A percentile compares a stretch with the other conserved stretches of the same genome.
Conservation (phyloP, 2,329 filamentous ascomycete species). For the Fusarium bulbicola region DNA sequence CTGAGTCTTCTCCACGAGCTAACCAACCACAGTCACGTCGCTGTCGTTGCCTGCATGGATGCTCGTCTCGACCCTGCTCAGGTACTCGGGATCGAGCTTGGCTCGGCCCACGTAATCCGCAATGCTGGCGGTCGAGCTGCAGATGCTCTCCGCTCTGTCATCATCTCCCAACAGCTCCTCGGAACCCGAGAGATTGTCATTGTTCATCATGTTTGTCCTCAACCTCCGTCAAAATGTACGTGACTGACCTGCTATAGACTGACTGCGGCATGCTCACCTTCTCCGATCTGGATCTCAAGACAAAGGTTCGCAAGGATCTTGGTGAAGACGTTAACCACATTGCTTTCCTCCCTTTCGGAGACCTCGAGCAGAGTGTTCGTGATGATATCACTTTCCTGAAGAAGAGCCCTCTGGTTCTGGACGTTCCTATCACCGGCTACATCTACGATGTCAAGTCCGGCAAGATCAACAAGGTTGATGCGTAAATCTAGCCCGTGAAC, state of each 20-base stretch:
- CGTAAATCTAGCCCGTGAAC: not conserved
- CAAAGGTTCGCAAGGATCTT: slow-evolving; percentile 67
- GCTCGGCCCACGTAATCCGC: slow-evolving; percentile 82
- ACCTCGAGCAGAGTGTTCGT: slow-evolving; percentile 70
- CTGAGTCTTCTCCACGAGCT: rapidly evolving
- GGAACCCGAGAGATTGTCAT: slow-evolving; percentile 79
- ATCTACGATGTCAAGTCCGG: slow-evolving; percentile 82
- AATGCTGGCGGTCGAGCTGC: slow-evolving; percentile 74
- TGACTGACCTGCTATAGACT: slow-evolving; percentile 25
- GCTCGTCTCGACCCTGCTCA: slow-evolving; percentile 70
- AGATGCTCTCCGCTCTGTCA: slow-evolving; percentile 76
- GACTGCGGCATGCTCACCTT: slow-evolving; percentile 71
- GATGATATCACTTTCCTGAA: slow-evolving; percentile 73
- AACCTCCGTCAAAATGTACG: rapidly evolving
- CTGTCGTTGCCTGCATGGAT: slow-evolving; percentile 80
- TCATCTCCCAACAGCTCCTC: slow-evolving; percentile 82
- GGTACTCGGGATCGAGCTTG: slow-evolving; percentile 46
- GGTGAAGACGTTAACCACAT: slow-evolving; percentile 59
- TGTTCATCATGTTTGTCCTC: slow-evolving; percentile 65
- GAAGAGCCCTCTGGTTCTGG: slow-evolving; percentile 66
- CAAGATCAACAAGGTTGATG: slow-evolving; percentile 50
- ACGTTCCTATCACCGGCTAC: slow-evolving; percentile 76
- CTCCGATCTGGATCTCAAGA: slow-evolving; percentile 64
- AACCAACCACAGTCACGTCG: slow-evolving; percentile 42
- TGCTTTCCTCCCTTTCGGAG: slow-evolving; percentile 73